phyloP scores from a whole-genome alignment of 1,284 basidiomycete genomes.

The Cryptococcus sp. region DNA sequence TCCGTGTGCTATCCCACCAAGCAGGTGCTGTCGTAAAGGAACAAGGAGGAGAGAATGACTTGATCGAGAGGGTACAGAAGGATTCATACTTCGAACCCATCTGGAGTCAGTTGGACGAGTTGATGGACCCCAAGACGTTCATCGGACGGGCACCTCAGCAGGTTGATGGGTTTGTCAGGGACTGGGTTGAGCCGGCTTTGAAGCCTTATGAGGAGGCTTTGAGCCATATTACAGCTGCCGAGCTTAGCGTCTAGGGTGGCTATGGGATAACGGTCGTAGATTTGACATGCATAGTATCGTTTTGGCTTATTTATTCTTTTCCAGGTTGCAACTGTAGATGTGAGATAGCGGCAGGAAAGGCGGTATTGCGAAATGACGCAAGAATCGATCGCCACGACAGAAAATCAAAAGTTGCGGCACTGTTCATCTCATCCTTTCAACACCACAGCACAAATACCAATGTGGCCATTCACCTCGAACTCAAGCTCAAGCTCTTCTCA shows the following conservation, averaged over 20 bases:
- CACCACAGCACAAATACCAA: background rate
- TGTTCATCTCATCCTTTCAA: too few relatives aligned
- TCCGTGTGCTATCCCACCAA: slow-evolving; percentile 92
- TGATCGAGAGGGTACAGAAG: slow-evolving; percentile 77
- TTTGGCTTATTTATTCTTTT: too few relatives aligned
- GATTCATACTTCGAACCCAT: slow-evolving; percentile 63
- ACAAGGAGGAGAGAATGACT: slow-evolving; percentile 90
- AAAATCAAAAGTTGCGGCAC: too few relatives aligned
- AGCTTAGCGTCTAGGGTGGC: slow-evolving; percentile 50
- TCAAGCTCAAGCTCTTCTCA: background rate
- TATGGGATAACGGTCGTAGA: too few relatives aligned
- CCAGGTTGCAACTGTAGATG: too few relatives aligned
- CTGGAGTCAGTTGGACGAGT: slow-evolving; percentile 49
- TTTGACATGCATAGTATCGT: too few relatives aligned
- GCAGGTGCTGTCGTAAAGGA: slow-evolving; percentile 93
- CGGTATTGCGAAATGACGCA: background rate
- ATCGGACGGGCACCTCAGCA: slow-evolving; percentile 88
- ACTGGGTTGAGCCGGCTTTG: slow-evolving; percentile 87
- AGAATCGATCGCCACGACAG: background rate
- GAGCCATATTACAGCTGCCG: slow-evolving; percentile 57
- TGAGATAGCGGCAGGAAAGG: too few relatives aligned
- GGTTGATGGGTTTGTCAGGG: slow-evolving; percentile 79
- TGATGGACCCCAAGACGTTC: slow-evolving; percentile 77
- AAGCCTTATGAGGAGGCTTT: slow-evolving; percentile 60
- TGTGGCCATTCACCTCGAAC: background rate